Conservation (phyloP, 2,329 filamentous ascomycete species). For the Coleophoma eucalyptorum region DNA sequence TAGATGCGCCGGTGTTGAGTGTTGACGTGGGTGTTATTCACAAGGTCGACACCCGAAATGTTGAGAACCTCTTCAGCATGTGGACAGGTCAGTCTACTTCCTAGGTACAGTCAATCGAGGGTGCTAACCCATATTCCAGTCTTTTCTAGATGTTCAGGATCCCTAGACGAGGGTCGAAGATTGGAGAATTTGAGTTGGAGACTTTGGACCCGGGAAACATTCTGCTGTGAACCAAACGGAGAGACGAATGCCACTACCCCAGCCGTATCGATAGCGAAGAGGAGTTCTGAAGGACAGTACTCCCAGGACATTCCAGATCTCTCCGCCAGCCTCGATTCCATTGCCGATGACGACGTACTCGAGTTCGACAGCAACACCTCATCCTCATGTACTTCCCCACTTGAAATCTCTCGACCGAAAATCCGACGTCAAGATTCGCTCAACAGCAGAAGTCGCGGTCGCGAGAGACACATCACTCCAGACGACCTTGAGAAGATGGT, state of each 20-base stretch:
- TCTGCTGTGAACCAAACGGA: slow-evolving; percentile 71
- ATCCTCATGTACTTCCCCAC: slow-evolving; percentile 43
- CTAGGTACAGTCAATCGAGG: not conserved
- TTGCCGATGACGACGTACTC: slow-evolving; percentile 63
- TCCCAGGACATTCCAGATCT: slow-evolving; percentile 65
- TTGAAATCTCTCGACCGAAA: slow-evolving; percentile 62
- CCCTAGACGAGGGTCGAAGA: slow-evolving; percentile 86
- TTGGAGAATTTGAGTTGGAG: slow-evolving; percentile 96
- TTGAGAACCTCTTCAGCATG: slow-evolving; percentile 92
- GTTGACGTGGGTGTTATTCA: slow-evolving; percentile 90
- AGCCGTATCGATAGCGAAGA: slow-evolving; percentile 29
- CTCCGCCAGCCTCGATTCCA: slow-evolving; percentile 74
- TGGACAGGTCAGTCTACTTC: slow-evolving; percentile 73
- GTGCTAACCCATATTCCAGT: slow-evolving; percentile 46
- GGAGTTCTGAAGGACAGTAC: slow-evolving; percentile 28
- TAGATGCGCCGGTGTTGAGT: slow-evolving; percentile 82
- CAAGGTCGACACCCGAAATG: slow-evolving; percentile 90
- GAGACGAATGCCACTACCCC: slow-evolving; percentile 41
- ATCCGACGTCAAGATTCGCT: slow-evolving; percentile 70
- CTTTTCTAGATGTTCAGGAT: slow-evolving; percentile 91
- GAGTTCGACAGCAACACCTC: slow-evolving; percentile 42
- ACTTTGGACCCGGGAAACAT: slow-evolving; percentile 89
- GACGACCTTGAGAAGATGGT: slow-evolving; percentile 93
- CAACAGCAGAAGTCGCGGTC: slow-evolving; percentile 66
- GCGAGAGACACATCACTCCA: slow-evolving; percentile 87